Base-by-base conservation (phyloP, 176 grass and related monocot species). In the Aegilops sharonensis region DNA sequence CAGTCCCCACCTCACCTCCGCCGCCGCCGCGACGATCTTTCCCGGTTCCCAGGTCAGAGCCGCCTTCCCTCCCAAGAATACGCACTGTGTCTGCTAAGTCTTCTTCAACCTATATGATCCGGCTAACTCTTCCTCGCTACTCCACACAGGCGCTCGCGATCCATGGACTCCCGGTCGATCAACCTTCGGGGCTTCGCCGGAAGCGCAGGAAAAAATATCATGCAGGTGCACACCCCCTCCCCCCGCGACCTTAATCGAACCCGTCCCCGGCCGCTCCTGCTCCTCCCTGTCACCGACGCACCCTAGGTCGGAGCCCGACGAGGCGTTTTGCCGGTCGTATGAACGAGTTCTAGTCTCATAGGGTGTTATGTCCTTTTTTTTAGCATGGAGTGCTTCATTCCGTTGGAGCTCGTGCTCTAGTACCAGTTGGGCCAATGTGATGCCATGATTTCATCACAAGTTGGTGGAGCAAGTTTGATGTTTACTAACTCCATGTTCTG, bases 191-290 rank as follows among this genome's bases (percentile, higher is more conserved):
- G 94, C 59, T 84, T 96, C 86, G 94, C 94, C 66, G 94, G 94
- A 64, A 96, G 89, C 86, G 91, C 94, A 34, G 94, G 94, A 8
- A 95, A 95, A 6, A 95, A 95, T 69, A 91, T 96, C 84, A 96
- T 96, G 94, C 94, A 96, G 94, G 94, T 93, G 68, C 63, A 9
- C 39, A 3, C 17, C 35, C 8, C 30, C 32, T 1, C 10, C 23
- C 40, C 69, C 18, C 24, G 6, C 2, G 1, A 2, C 66, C 75
- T 63, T 47, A 57, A 32, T 39, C 65, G 24, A 56, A 34, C 43
- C 78, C 62, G 34, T 42, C 24, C 75, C 47, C 27, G 9, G 57
- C 62, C 39, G 17, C 4, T 17, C 68, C 27, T 10, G 12, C 15
- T 64, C 37, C 78, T 45, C 62, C 10, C 9, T 75, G 54, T 20